Evolutionary conservation across 192 early-diverging fungal species (phyloP).

Genomic region (Pilaira anomala): DNA sequence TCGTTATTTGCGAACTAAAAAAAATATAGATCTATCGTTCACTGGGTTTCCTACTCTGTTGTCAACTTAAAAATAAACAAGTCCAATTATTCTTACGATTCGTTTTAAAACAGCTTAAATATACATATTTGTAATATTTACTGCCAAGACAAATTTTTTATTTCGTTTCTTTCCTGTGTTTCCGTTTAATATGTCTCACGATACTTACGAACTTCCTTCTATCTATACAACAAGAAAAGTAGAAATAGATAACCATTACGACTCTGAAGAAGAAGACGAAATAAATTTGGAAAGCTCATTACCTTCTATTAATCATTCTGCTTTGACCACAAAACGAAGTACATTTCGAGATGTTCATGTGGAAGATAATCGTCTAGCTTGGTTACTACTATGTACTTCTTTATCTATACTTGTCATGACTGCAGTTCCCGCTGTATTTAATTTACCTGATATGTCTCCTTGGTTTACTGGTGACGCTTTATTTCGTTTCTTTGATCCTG

Average conservation of each 20-base stretch:
- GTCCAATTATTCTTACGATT: too few species aligned
- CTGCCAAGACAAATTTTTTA: too few species aligned
- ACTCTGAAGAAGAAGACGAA: constrained; percentile 7
- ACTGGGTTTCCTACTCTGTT: too few species aligned
- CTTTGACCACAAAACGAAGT: background rate
- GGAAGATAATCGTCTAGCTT: constrained; percentile 15
- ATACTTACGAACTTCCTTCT: constrained; percentile 16
- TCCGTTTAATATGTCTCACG: constrained; percentile 23
- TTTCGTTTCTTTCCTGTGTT: too few species aligned
- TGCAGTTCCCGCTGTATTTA: constrained; percentile 25
- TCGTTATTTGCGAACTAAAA: too few species aligned
- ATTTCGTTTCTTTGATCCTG: constrained; percentile 35
- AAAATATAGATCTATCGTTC: too few species aligned
- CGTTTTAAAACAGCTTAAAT: too few species aligned
- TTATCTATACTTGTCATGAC: constrained; percentile 33
- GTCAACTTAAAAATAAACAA: too few species aligned
- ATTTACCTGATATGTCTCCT: constrained; percentile 20
- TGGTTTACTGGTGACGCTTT: constrained; percentile 38
- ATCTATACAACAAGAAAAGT: constrained; percentile 4
- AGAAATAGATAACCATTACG: background rate
- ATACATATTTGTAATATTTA: too few species aligned
- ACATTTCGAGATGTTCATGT: constrained; percentile 4
- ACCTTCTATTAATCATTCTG: background rate
- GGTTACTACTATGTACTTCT: constrained; percentile 23
- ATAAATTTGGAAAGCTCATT: background rate